These are phyloP conservation scores for Coniochaeta sp. DNA, from an alignment of 2,329 filamentous ascomycete species.

Conservation along the genomic window DNA sequence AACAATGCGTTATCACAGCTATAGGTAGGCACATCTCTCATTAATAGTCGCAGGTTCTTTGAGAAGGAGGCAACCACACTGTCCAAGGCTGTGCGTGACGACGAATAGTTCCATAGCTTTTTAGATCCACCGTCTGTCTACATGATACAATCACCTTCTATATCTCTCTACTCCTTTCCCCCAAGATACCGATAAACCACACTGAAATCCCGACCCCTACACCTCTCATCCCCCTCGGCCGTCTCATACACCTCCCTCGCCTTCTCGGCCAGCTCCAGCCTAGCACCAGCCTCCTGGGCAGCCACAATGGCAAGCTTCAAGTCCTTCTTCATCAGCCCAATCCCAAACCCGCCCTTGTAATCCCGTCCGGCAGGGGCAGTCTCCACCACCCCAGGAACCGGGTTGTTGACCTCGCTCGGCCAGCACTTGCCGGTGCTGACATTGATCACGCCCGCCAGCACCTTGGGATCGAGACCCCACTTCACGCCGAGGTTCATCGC, in stretches of 20 bases:
- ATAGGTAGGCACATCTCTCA: too few species aligned
- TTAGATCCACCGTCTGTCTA: too few species aligned
- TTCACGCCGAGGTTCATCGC: conserved; percentile 58
- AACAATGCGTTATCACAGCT: too few species aligned
- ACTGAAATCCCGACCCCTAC: conserved; percentile 69
- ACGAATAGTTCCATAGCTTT: too few species aligned
- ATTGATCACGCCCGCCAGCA: conserved; percentile 81
- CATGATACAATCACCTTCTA: too few species aligned
- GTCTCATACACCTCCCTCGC: conserved; percentile 61
- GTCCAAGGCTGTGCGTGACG: too few species aligned
- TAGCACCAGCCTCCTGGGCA: conserved; percentile 58
- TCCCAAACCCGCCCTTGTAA: conserved; percentile 71
- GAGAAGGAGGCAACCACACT: too few species aligned
- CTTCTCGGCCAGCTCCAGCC: conserved; percentile 54
- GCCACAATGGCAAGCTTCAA: conserved; percentile 65
- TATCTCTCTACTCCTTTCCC: conserved; percentile 33
- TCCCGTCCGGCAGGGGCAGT: conserved; percentile 67
- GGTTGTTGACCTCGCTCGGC: conserved; percentile 94
- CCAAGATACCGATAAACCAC: conserved; percentile 70
- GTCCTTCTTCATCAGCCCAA: conserved; percentile 76
- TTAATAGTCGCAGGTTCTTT: too few species aligned
- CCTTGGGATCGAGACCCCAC: conserved; percentile 52
- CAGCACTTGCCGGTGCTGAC: conserved; percentile 91
- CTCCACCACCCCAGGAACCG: conserved; percentile 76
- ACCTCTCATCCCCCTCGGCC: conserved; percentile 52